Conservation (phyloP, 306 rosid species). For the Castanopsis chinensis region DNA sequence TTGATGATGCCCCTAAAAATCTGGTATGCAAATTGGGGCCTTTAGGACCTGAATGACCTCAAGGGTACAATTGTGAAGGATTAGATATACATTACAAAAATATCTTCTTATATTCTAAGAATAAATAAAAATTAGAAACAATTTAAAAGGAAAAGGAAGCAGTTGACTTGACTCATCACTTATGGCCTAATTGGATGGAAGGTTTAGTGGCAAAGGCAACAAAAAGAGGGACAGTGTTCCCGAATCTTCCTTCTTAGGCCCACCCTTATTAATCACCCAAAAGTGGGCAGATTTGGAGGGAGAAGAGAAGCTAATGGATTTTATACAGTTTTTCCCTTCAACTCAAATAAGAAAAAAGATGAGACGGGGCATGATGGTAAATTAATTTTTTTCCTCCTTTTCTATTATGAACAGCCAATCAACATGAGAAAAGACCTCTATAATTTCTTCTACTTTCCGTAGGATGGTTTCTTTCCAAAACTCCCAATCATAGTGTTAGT, state of each 20-base stretch:
- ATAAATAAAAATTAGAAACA: no score
- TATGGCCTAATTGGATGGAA: not conserved
- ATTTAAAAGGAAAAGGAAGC: not conserved
- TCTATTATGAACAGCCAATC: not conserved
- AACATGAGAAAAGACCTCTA: not conserved
- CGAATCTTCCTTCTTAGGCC: not conserved
- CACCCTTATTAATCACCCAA: not conserved
- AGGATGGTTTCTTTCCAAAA: no score
- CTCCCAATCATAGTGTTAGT: no score
- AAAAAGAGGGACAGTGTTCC: not conserved
- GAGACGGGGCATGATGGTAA: not conserved
- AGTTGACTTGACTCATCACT: not conserved
- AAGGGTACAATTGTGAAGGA: not conserved
- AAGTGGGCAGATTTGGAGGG: not conserved
- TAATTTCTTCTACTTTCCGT: no score
- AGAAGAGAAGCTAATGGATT: not conserved
- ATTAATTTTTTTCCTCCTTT: not conserved
- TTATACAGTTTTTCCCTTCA: not conserved
- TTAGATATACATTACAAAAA: not conserved
- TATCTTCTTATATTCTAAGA: not conserved
- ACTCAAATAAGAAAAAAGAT: not conserved
- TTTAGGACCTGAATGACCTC: not conserved
- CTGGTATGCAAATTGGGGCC: constrained; percentile 48
- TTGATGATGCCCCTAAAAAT: constrained; percentile 73
- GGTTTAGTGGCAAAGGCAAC: not conserved